Evolutionary conservation across 345 rosid genomes (phyloP), one percentile per base, ranked within the genome.

Genomic region (Melaleuca alternifolia): DNA sequence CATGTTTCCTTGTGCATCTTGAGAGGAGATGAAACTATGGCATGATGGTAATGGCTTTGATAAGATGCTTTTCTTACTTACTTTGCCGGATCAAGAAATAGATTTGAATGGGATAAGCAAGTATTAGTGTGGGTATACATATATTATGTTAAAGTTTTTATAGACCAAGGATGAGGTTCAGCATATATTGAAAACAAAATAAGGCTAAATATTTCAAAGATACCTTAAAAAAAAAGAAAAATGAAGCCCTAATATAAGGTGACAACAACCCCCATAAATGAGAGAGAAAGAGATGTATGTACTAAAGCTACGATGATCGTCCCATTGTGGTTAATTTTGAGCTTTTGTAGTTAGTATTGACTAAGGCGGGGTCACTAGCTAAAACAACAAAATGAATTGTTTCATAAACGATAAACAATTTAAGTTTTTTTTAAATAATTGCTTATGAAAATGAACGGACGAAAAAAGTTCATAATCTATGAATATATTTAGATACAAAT

Each of bases 181-280:
- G 33, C 18, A 59, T n/a, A 57, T 11, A 57, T 11, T 24, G 26
- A 24, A 57, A 10, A 59, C n/a, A 30, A 0, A 59, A 12, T n/a
- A 57, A 26, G n/a, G 33, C 11, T 3, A n/a, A 62, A 30, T 15
- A 30, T 15, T 62, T 21, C 23, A 15, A 62, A 30, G 15, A 30
- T 16, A n/a, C 6, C 76, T 62, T n/a, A n/a, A 5, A 52, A 30
- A 62, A 11, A 62, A n/a, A 30, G 76, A 62, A 14, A 30, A 62
- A 14, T 0, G 30, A 62, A 30, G 10, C 6, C 76, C 11, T 30
- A 30, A 28, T 14, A 28, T 28, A 28, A 14, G 20, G 41, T 61
- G 41, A 14, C 2, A 2, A 3, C 41, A 61, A 6, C 10, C 33
- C 3, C 1, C 0, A 0, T 2, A 33, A 1, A 28, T 0, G 20